Conservation (phyloP, 768 basidiomycete species). For the Chalciporus chontae region DNA sequence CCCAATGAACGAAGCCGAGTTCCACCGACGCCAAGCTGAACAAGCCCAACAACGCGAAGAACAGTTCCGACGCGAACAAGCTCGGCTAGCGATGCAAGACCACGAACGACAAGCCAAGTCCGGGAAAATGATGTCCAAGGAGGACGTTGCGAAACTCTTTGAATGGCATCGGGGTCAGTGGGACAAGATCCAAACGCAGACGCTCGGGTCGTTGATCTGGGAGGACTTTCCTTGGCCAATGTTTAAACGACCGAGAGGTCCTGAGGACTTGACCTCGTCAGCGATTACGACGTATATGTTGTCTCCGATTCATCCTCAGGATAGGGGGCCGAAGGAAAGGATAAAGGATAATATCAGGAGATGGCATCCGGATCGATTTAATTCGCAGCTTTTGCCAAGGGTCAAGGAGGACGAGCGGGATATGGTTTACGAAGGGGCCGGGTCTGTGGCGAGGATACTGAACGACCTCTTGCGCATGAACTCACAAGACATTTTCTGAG, state of each 20-base stretch:
- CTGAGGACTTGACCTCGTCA: slow-evolving; percentile 58
- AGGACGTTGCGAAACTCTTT: slow-evolving; percentile 54
- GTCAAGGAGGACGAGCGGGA: slow-evolving; percentile 63
- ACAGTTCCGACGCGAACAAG: slow-evolving; percentile 66
- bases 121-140: slow-evolving; percentile 50
- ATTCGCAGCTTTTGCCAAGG: slow-evolving; percentile 61
- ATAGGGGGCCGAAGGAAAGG: slow-evolving; percentile 60
- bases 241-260: slow-evolving; percentile 49
- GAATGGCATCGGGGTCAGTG: slow-evolving; percentile 63
- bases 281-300: slow-evolving; percentile 61
- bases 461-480: slow-evolving; percentile 65
- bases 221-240: slow-evolving; percentile 74
- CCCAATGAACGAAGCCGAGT: slow-evolving; percentile 46
- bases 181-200: slow-evolving; percentile 38
- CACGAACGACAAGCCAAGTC: slow-evolving; percentile 40
- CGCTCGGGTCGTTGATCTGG: slow-evolving; percentile 49
- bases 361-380: slow-evolving; percentile 86
- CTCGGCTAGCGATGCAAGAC: slow-evolving; percentile 50
- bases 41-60: slow-evolving; percentile 64
- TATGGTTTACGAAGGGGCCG: slow-evolving; percentile 69
- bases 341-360: slow-evolving; percentile 69
- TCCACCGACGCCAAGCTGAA: slow-evolving; percentile 62
- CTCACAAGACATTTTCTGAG: slow-evolving; percentile 35
- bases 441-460: slow-evolving; percentile 63
- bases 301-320: slow-evolving; percentile 51